phyloP scores from a whole-genome alignment of 108 stramenopile species.

The Fistulifera solaris region DNA sequence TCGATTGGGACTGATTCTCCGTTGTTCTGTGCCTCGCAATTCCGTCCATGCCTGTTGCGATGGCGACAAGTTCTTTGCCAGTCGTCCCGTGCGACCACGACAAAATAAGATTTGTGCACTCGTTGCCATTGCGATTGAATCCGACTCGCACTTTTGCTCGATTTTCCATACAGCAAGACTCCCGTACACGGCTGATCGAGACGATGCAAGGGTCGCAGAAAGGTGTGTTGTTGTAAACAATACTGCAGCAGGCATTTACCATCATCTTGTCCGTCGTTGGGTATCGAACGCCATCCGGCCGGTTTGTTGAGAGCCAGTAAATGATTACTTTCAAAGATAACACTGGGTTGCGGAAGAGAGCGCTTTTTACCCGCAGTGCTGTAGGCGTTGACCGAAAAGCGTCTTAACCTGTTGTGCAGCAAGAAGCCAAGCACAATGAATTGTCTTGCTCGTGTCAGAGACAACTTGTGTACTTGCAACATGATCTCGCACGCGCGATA shows the following conservation, averaged over 20 bases:
- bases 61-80: neutral
- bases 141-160: conserved; percentile 65
- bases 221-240: conserved; percentile 43
- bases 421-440: too few relatives aligned
- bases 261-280: conserved; percentile 23
- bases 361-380: too few relatives aligned
- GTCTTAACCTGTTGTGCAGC: too few relatives aligned
- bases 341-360: conserved; percentile 14
- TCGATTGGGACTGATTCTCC: neutral
- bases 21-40: conserved; percentile 7
- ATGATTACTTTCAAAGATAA: conserved; percentile 73
- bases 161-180: conserved; percentile 65
- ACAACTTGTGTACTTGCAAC: too few relatives aligned
- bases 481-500: too few relatives aligned
- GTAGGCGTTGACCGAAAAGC: too few relatives aligned
- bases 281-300: conserved; percentile 78
- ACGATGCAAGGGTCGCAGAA: conserved; percentile 66
- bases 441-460: too few relatives aligned
- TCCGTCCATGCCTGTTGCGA: conserved; percentile 6
- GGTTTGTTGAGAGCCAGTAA: conserved; percentile 76
- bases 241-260: conserved; percentile 58
- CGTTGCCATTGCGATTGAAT: conserved; percentile 54
- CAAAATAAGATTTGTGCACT: conserved; percentile 41
- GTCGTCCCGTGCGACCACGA: conserved; percentile 3
- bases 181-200: conserved; percentile 85